Base-by-base conservation (phyloP, 2,329 filamentous ascomycete genomes). In the Hypomyces rosellus region DNA sequence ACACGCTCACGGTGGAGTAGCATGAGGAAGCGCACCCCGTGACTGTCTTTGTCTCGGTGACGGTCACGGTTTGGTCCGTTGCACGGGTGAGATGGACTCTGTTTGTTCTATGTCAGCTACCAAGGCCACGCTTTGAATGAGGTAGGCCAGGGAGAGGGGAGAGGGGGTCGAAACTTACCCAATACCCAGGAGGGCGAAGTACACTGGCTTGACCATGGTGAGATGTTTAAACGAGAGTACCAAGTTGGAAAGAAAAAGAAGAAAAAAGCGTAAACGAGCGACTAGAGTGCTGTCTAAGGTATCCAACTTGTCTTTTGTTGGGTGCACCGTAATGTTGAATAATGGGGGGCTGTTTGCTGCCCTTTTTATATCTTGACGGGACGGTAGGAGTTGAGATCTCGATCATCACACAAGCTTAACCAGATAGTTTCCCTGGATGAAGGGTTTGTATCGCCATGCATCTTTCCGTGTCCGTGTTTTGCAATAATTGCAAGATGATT, bases 1-100 rank as follows among this genome's bases (percentile, higher is more conserved):
- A 52, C 15, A 43, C 44, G 12, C 41, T 50, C 33, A 49, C 16
- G 1, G 33, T 38, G 30, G 54, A 49, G 44, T 57, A 60, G 45
- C 56, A 61, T 9, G 60, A 60, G 3, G 61, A 54, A 1, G 62
- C 60, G 40, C 63, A 70, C 9, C 53, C 61, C 0, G 59, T 63
- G 20, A 63, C 55, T 2, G 65, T 67, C 39, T 55, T 34, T 5
- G 63, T 66, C 22, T 68, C 59, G 7, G 67, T 70, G 7, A 64
- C 50, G 2, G 64, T 65, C 9, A 46, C 44, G 8, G 67, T 69
- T 4, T 59, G 52, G 1, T 57, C 52, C 6, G 57, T 56, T 30
- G 65, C 63, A 16, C 18, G 48, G 15, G 55, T 63, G 15, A 60
- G 33, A 34, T 55, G 51, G 3, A 57, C 58, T 45, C 65, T 68